Conservation (phyloP, 805 yeast genomes). For the Barnettozyma vustinii region DNA sequence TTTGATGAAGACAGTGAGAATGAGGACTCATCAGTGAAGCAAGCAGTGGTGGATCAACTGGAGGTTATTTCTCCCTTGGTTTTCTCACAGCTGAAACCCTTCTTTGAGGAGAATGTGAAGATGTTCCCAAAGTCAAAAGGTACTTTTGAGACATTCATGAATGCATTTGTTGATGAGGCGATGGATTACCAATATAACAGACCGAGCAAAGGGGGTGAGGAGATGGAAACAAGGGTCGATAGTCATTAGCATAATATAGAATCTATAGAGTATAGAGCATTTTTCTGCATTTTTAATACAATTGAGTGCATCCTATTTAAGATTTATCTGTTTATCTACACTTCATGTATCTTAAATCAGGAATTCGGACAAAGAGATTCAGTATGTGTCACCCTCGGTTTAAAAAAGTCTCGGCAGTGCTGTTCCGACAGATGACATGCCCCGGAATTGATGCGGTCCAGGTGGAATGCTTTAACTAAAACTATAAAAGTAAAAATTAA, state of each 20-base stretch:
- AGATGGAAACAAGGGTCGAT: not conserved
- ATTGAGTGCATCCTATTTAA: no score
- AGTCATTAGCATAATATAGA: not conserved
- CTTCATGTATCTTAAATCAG: no score
- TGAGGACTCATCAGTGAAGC: not conserved
- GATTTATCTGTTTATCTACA: no score
- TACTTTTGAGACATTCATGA: constrained; percentile 14
- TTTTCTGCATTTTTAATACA: no score
- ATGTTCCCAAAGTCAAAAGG: constrained; percentile 12
- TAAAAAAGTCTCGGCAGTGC: not conserved
- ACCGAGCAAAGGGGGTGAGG: not conserved
- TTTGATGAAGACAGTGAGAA: not conserved
- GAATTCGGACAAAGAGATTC: no score
- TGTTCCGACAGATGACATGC: not conserved
- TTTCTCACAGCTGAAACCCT: constrained; percentile 10
- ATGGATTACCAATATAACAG: constrained; percentile 5
- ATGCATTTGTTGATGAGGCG: constrained; percentile 6
- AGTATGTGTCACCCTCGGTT: not conserved
- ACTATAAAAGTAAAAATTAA: not conserved
- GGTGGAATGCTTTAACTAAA: not conserved
- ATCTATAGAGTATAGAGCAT: not conserved
- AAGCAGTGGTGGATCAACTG: constrained; percentile 2
- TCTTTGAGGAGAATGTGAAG: constrained; percentile 11
- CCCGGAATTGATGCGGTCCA: not conserved
- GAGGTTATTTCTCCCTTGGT: constrained; percentile 9